phyloP scores from a whole-genome alignment of 2,329 filamentous ascomycete species.

The Fusarium sp. region DNA sequence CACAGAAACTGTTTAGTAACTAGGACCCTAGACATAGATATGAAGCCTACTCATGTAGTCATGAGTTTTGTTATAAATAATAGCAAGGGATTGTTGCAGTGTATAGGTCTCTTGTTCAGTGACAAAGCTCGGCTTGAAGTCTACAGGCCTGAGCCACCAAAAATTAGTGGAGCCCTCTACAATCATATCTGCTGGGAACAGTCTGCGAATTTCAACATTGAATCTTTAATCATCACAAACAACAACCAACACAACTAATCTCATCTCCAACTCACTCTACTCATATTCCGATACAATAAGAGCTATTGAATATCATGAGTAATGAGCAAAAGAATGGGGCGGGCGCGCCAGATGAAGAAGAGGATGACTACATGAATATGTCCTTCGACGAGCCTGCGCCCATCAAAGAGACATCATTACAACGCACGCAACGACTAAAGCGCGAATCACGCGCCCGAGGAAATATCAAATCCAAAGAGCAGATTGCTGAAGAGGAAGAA shows the following conservation, averaged over 20 bases:
- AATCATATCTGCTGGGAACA: not conserved
- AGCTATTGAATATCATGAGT: slow-evolving; percentile 16
- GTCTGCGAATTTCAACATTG: slow-evolving; percentile 2
- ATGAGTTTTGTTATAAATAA: not conserved
- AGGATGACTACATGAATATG: slow-evolving; percentile 99
- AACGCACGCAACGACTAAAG: slow-evolving; percentile 64
- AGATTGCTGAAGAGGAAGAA: slow-evolving; percentile 80
- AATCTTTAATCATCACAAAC: slow-evolving; percentile 9
- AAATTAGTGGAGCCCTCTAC: slow-evolving; percentile 24
- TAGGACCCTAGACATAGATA: not conserved
- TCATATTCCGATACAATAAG: not conserved
- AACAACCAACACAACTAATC: not conserved
- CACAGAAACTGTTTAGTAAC: not conserved
- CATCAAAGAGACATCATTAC: slow-evolving; percentile 65
- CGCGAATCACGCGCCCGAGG: slow-evolving; percentile 76
- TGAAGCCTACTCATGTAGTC: not conserved
- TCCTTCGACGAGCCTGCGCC: slow-evolving; percentile 76
- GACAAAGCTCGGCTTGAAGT: not conserved
- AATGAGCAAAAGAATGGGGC: slow-evolving; percentile 21
- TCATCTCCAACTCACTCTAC: not conserved
- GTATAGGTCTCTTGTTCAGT: not conserved
- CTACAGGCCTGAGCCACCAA: not conserved
- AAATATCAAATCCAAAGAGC: slow-evolving; percentile 81
- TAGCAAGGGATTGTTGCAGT: not conserved
- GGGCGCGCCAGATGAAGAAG: slow-evolving; percentile 67